Evolutionary conservation across 73 alveolate genomes (phyloP).

Genomic region (Tetrahymena malaccensis): DNA sequence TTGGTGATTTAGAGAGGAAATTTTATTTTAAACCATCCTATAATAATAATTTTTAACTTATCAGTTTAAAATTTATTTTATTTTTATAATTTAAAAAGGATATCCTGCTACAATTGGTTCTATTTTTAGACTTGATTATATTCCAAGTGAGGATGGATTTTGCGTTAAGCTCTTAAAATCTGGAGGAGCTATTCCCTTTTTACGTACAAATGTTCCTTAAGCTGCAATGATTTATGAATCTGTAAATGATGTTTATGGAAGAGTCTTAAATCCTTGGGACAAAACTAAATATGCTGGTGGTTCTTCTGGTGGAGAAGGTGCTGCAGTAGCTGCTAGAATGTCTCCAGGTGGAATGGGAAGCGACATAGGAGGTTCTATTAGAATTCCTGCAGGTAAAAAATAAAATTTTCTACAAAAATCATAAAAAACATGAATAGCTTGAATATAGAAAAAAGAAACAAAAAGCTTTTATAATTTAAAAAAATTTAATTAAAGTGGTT

Average conservation of each 20-base stretch:
- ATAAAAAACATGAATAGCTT: no score
- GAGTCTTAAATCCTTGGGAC: conserved; percentile 55
- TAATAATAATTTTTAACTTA: no score
- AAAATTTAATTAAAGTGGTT: no score
- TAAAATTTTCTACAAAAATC: no score
- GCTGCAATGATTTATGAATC: conserved; percentile 28
- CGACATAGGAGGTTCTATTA: conserved; percentile 67
- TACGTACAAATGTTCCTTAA: conserved; percentile 52
- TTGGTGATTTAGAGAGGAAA: no score
- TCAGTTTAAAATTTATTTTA: no score
- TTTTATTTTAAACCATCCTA: no score
- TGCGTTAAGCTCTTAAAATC: conserved; percentile 33
- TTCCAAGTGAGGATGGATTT: conserved; percentile 37
- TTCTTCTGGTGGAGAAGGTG: conserved; percentile 80
- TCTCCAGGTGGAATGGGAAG: conserved; percentile 65
- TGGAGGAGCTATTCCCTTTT: conserved; percentile 59
- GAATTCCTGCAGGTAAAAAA: conserved; percentile 51
- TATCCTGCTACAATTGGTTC: neutral
- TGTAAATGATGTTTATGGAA: conserved; percentile 48
- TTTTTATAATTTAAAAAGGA: neutral
- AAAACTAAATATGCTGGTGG: conserved; percentile 63
- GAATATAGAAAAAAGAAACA: neutral
- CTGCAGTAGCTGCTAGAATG: conserved; percentile 50
- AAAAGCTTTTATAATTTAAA: no score
- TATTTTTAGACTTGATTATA: neutral